These are phyloP conservation scores for Nectriaceae sp. DNA, from an alignment of 2,329 filamentous ascomycete species.

Conservation along the genomic window DNA sequence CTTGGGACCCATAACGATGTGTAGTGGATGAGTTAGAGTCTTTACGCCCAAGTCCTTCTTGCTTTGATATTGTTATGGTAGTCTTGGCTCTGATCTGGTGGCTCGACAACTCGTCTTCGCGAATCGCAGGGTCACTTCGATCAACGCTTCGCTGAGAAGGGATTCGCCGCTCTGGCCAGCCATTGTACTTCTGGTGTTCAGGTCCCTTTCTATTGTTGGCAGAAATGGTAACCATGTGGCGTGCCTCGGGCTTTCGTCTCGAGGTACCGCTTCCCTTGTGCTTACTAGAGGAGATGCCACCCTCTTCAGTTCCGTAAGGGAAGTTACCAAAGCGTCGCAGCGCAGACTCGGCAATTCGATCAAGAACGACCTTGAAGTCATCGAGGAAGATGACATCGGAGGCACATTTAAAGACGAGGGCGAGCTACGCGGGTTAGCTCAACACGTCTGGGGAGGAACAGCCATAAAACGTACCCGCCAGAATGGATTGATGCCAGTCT, in stretches of 20 bases:
- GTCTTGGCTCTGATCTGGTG: neutral
- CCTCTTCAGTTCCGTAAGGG: neutral
- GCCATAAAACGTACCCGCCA: constrained; percentile 12
- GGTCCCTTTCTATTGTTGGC: neutral
- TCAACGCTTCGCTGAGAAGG: neutral
- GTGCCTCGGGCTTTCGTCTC: neutral
- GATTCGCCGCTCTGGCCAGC: neutral
- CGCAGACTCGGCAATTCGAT: constrained; percentile 11
- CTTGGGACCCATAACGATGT: neutral
- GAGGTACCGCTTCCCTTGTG: neutral
- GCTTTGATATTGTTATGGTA: neutral
- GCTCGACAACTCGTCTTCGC: neutral
- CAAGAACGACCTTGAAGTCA: constrained; percentile 19
- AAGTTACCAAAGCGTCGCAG: neutral
- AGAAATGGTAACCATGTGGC: neutral
- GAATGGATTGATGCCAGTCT: constrained; percentile 18
- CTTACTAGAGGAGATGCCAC: neutral
- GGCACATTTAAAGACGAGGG: constrained; percentile 20
- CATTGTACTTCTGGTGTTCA: neutral
- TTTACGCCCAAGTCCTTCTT: neutral
- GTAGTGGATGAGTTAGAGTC: neutral
- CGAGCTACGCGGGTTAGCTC: constrained; percentile 10
- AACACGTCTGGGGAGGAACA: too few species aligned
- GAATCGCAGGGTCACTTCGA: neutral
- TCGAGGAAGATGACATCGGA: constrained; percentile 19